Percentiles rank a stretch among this genome's conserved stretches.
These are phyloP conservation scores for Ajuga reptans DNA, from an alignment of 305 asterid species.

Conservation along the genomic window DNA sequence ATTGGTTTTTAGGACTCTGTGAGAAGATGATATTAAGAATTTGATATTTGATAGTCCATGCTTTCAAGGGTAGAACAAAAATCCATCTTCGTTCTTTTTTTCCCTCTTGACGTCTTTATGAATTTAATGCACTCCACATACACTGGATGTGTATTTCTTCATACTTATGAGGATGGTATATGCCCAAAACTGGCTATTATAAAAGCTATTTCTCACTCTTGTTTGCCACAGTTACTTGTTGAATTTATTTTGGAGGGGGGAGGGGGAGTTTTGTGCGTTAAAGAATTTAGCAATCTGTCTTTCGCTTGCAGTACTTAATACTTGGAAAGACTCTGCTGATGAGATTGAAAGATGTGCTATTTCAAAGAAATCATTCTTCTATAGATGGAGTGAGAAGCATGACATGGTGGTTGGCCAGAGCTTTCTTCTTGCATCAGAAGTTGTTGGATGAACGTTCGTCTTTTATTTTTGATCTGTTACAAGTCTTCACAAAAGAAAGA, in stretches of 20 bases:
- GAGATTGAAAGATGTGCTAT: conserved; percentile 57
- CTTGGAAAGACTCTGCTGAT: conserved; percentile 62
- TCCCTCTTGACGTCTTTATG: background rate
- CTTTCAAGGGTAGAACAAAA: too few relatives aligned
- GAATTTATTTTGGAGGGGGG: background rate
- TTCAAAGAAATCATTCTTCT: conserved; percentile 38
- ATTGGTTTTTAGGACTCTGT: too few relatives aligned
- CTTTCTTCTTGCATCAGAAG: conserved; percentile 73
- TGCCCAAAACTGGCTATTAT: background rate
- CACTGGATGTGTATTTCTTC: background rate
- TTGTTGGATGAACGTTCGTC: conserved; percentile 76
- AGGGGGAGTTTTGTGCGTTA: background rate
- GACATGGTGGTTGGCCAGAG: conserved; percentile 85
- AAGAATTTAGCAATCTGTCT: background rate
- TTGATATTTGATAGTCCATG: too few relatives aligned
- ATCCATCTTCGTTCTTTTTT: background rate
- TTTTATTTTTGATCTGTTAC: conserved; percentile 61
- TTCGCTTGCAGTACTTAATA: conserved; percentile 62
- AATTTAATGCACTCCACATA: too few relatives aligned
- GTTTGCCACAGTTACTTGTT: conserved; percentile 1
- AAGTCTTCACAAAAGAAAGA: conserved; percentile 53
- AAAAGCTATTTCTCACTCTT: background rate
- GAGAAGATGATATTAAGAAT: too few relatives aligned
- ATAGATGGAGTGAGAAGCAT: conserved; percentile 51
- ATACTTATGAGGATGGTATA: background rate